A percentile compares a stretch with the other conserved stretches of the same genome.
Evolutionary conservation across 768 basidiomycete species (phyloP).

Genomic region (Russula sp.): DNA sequence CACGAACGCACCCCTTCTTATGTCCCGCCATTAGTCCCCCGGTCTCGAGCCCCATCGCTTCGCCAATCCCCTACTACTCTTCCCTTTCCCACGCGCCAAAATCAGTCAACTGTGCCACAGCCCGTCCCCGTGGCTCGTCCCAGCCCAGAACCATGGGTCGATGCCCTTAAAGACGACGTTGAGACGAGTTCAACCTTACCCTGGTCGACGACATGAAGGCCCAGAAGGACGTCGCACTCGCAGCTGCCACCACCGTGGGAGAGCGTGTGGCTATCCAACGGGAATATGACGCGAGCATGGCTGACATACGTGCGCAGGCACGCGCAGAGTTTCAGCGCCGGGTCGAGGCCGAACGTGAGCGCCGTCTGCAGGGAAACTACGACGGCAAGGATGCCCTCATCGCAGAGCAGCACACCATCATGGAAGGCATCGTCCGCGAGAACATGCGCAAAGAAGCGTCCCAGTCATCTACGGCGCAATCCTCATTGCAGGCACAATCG

Average conservation of each 20-base stretch:
- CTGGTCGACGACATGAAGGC: conserved; percentile 25
- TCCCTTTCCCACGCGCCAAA: conserved; percentile 22
- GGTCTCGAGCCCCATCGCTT: conserved; percentile 20
- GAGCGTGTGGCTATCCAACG: conserved; percentile 18
- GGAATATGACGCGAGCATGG: conserved; percentile 24
- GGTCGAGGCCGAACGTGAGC: conserved; percentile 27
- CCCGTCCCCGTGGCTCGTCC: conserved; percentile 5
- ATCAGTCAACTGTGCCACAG: conserved; percentile 1
- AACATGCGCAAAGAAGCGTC: conserved; percentile 9
- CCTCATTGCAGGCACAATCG: neutral
- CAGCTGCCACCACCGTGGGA: conserved; percentile 13
- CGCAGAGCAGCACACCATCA: conserved; percentile 23
- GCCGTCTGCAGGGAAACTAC: conserved; percentile 21
- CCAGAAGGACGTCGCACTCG: conserved; percentile 16
- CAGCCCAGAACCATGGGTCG: conserved; percentile 25
- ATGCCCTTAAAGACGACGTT: conserved; percentile 27
- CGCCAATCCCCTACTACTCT: neutral
- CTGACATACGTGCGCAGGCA: conserved; percentile 24
- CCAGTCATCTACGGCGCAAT: neutral
- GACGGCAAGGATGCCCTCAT: conserved; percentile 25
- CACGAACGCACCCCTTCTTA: conserved; percentile 18
- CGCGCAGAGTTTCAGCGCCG: conserved; percentile 25
- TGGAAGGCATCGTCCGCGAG: conserved; percentile 19
- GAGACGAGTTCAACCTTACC: conserved; percentile 25
- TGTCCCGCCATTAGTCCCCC: conserved; percentile 4